phyloP scores from a whole-genome alignment of 345 rosid species.

The Raphanus raphanistrum region DNA sequence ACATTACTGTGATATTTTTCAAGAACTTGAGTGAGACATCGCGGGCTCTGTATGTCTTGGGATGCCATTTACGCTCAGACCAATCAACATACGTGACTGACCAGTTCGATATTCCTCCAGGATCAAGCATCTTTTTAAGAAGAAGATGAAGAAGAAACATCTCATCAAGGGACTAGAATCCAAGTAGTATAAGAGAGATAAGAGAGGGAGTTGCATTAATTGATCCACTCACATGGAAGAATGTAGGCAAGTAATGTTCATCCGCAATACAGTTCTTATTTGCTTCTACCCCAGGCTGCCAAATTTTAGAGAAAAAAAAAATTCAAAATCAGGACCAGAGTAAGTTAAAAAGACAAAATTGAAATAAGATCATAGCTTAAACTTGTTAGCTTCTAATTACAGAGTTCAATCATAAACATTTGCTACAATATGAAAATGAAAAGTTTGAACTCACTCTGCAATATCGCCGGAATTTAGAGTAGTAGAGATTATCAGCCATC shows the following conservation, averaged over 20 bases:
- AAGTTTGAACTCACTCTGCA: conserved; percentile 81
- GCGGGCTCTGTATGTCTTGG: conserved; percentile 73
- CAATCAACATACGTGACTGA: conserved; percentile 96
- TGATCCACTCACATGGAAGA: conserved; percentile 65
- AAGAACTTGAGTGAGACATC: conserved; percentile 66
- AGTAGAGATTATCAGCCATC: conserved; percentile 87
- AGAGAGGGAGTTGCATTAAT: conserved; percentile 8
- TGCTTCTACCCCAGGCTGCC: conserved; percentile 92
- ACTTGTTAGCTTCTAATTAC: no score
- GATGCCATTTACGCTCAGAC: conserved; percentile 99
- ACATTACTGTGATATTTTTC: conserved; percentile 74
- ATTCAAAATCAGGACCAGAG: conserved; percentile 1
- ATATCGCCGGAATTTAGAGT: conserved; percentile 81
- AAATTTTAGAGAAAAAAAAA: not conserved
- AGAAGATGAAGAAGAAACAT: no score
- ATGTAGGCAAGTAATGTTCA: conserved; percentile 97
- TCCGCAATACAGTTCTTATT: conserved; percentile 92
- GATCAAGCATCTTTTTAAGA: conserved; percentile 75
- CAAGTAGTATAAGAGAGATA: not conserved
- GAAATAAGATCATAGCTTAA: no score
- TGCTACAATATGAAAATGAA: no score
- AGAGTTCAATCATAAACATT: no score
- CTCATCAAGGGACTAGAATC: conserved; percentile 12
- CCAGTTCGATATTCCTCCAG: conserved; percentile 90
- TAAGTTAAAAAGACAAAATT: conserved; percentile 1